Percentiles rank a stretch among this genome's conserved stretches.
Conservation (phyloP, 345 rosid species). For the Populus davidiana region DNA sequence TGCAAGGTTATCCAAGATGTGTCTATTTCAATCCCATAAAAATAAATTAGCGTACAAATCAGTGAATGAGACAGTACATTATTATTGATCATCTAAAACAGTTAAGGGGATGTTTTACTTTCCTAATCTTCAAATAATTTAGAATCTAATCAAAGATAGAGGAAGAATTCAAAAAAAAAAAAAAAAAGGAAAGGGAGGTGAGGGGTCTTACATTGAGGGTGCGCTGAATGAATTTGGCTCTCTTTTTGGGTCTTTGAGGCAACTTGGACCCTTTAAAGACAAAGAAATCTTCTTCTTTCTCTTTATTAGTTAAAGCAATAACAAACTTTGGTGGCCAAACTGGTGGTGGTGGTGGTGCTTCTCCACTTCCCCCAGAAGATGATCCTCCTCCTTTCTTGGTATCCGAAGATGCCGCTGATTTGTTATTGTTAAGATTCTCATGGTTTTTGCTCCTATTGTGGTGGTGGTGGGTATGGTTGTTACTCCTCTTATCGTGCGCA, state of each 20-base stretch:
- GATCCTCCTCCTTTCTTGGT: conserved; percentile 61
- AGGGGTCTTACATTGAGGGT: conserved; percentile 60
- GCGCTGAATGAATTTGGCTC: conserved; percentile 69
- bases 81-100: neutral
- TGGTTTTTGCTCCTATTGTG: neutral
- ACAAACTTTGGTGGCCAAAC: conserved; percentile 72
- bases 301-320: conserved; percentile 72
- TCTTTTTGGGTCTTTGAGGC: conserved; percentile 74
- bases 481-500: conserved; percentile 47
- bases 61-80: neutral
- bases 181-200: neutral
- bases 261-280: conserved; percentile 67
- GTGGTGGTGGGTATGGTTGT: conserved; percentile 11
- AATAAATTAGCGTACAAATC: neutral
- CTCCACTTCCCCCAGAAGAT: conserved; percentile 65
- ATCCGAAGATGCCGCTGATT: conserved; percentile 49
- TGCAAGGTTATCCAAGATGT: neutral
- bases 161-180: neutral
- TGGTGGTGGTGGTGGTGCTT: conserved; percentile 30
- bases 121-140: too few species aligned
- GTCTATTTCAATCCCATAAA: too few species aligned
- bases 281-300: conserved; percentile 78
- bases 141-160: neutral
- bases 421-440: conserved; percentile 24
- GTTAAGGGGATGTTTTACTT: neutral